These are phyloP conservation scores for Oryza brachyantha DNA, from an alignment of 176 grass and related monocot species.

Conservation along the genomic window DNA sequence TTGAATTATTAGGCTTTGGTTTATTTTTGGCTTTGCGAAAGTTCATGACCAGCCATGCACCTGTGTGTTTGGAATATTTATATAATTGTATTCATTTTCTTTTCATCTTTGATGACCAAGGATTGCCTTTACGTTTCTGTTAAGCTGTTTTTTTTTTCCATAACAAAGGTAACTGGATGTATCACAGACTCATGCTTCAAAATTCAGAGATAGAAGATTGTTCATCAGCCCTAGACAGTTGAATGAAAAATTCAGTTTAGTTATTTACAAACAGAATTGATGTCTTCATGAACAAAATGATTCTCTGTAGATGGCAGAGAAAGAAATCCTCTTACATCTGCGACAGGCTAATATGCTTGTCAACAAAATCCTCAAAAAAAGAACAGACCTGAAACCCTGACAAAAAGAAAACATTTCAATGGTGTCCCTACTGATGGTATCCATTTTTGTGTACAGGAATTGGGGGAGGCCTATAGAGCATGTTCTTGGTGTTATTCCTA, in stretches of 20 bases:
- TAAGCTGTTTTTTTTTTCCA: neutral
- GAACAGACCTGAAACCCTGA: neutral
- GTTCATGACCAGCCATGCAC: neutral
- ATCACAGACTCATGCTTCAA: neutral
- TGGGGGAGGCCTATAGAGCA: conserved; percentile 50
- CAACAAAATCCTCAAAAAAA: conserved; percentile 37
- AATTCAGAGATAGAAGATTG: conserved; percentile 1
- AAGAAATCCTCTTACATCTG: conserved; percentile 30
- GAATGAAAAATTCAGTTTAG: neutral
- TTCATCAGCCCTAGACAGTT: neutral
- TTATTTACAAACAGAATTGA: conserved; percentile 25
- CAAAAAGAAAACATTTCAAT: neutral
- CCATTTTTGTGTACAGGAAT: conserved; percentile 61
- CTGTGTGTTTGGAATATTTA: neutral
- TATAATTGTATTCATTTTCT: neutral
- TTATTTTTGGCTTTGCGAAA: conserved; percentile 1
- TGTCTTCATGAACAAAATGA: neutral
- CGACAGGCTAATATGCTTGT: conserved; percentile 38
- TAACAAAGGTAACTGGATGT: neutral
- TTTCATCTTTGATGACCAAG: neutral
- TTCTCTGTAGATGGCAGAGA: conserved; percentile 13
- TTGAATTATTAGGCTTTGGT: neutral
- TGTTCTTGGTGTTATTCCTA: conserved; percentile 33
- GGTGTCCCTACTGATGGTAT: conserved; percentile 40
- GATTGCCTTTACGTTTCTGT: neutral